Evolutionary conservation across 805 yeast genomes (phyloP), one percentile per base, ranked within the genome.

Genomic region (Myxozyma kluyveri): DNA sequence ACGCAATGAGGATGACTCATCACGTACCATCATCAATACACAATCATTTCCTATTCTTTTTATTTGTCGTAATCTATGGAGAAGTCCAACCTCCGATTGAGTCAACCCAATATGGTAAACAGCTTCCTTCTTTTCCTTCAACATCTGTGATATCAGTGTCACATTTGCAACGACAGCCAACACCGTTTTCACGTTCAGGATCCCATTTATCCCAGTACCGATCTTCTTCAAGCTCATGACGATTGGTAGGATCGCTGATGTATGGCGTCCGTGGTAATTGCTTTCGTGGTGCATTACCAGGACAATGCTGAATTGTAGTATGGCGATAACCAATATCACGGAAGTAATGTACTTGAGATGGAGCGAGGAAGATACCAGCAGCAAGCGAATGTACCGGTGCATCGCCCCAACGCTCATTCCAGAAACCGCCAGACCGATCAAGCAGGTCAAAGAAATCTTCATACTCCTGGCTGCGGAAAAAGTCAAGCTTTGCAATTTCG

Each of bases 361-460:
- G 67, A 52, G 84, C 75, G 38, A 90, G 71, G 62, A 86, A 74
- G 77, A 93, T 75, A 0, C 88, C 91, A 3, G 86, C 79, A 0
- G 95, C 98, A 21, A 93, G 69, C 0, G 96, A 84, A 67, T 89
- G 97, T 3, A 91, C 82, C 0, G 97, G 96, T 0, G 97, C 96
- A 74, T 91, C 98, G 1, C 98, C 98, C 98, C 98, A 91, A 63
- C 99, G 73, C 67, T 93, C 96, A 48, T 78, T 76, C 76, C 82
- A 89, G 65, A 91, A 90, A 0, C 98, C 97, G 9, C 90, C 88
- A 3, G 81, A 71, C 5, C 68, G 45, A 50, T 93, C 97, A 44
- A 91, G 68, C 60, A 73, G 78, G 36, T 81, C 70, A 67, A 87
- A 88, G 66, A 83, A 90, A 23, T 74, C 73, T 45, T 80, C 75